These are phyloP conservation scores for Benincasa hispida DNA, from an alignment of 306 rosid genomes.

Conservation along the genomic window DNA sequence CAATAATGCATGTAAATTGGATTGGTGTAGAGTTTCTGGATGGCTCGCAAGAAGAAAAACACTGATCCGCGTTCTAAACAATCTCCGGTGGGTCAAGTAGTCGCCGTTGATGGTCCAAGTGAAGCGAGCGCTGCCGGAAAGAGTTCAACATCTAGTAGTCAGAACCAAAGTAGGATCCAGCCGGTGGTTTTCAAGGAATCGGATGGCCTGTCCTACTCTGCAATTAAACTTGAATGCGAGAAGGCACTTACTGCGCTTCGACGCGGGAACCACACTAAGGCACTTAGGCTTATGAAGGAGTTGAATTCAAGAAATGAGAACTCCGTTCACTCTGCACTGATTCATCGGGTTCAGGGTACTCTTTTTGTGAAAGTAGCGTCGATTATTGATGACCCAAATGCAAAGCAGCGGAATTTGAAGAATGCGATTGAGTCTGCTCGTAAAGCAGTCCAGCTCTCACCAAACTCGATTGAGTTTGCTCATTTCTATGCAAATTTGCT, in stretches of 20 bases:
- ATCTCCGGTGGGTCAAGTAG: conserved; percentile 38
- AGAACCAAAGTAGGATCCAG: conserved; percentile 37
- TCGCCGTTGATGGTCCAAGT: conserved; percentile 23
- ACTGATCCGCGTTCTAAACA: conserved; percentile 50
- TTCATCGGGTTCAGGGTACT: conserved; percentile 76
- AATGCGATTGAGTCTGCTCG: conserved; percentile 74
- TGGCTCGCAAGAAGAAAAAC: conserved; percentile 90
- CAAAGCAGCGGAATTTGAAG: conserved; percentile 63
- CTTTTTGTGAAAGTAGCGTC: conserved; percentile 60
- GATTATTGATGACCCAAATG: conserved; percentile 45
- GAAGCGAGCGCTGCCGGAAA: conserved; percentile 17
- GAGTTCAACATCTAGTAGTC: conserved; percentile 7
- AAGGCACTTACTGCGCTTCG: conserved; percentile 65
- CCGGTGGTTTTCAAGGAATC: conserved; percentile 22
- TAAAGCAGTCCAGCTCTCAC: conserved; percentile 60
- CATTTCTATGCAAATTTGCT: conserved; percentile 68
- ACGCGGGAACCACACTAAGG: conserved; percentile 83
- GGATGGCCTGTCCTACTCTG: conserved; percentile 31
- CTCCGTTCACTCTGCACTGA: conserved; percentile 41
- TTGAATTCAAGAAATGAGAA: conserved; percentile 37
- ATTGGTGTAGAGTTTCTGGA: conserved; percentile 36
- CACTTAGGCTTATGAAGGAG: conserved; percentile 79
- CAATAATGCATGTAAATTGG: conserved; percentile 51
- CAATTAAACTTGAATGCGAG: conserved; percentile 75
- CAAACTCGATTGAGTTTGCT: conserved; percentile 67